Evolutionary conservation across 2,329 filamentous ascomycete genomes (phyloP).

Genomic region (Thelonectria rubi): DNA sequence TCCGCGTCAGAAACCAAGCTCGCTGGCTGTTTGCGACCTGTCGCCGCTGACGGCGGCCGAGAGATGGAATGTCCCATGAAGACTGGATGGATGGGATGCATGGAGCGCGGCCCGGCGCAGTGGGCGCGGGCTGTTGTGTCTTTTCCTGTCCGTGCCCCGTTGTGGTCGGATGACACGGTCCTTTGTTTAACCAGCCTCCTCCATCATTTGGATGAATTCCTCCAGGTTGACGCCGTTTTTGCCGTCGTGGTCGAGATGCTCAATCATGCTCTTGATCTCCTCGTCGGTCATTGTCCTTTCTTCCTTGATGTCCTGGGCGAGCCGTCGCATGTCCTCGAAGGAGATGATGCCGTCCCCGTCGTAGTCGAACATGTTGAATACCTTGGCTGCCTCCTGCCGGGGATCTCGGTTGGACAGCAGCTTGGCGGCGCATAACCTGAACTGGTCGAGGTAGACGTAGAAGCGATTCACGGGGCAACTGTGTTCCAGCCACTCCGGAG

Average conservation of each 20-base stretch:
- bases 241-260: conserved; percentile 95
- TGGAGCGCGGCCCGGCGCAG: conserved; percentile 7
- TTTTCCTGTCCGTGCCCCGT: conserved; percentile 9
- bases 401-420: conserved; percentile 86
- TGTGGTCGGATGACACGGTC: background rate
- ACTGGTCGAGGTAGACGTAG: conserved; percentile 63
- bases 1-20: background rate
- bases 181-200: conserved; percentile 49
- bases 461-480: conserved; percentile 56
- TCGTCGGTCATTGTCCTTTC: conserved; percentile 82
- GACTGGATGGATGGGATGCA: background rate
- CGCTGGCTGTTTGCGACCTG: background rate
- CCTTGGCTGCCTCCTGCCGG: conserved; percentile 87
- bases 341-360: conserved; percentile 92
- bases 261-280: conserved; percentile 94
- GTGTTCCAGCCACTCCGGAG: conserved; percentile 63
- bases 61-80: background rate
- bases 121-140: conserved; percentile 7
- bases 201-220: conserved; percentile 73
- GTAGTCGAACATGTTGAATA: conserved; percentile 92
- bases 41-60: background rate
- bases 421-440: conserved; percentile 77
- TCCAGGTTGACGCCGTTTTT: conserved; percentile 80
- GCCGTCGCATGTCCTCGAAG: conserved; percentile 84
- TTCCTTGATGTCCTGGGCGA: conserved; percentile 91